Conservation (phyloP, 1,284 basidiomycete genomes). For the Pseudozyma thailandica region DNA sequence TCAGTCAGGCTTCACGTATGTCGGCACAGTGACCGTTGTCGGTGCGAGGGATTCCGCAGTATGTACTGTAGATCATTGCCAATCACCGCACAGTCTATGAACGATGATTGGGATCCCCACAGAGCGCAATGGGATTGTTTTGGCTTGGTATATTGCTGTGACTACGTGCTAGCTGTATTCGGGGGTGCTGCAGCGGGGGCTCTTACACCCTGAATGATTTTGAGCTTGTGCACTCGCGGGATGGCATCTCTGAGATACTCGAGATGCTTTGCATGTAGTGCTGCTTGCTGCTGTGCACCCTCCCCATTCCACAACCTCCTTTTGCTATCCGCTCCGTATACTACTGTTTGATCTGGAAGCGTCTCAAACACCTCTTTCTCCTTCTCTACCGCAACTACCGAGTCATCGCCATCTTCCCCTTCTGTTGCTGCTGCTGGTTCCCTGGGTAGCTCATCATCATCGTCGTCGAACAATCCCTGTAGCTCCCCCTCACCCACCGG, state of each 20-base stretch:
- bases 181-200: conserved; percentile 12
- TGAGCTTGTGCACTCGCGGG: conserved; percentile 52
- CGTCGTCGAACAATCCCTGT: conserved; percentile 18
- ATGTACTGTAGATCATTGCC: no score
- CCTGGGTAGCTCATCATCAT: conserved; percentile 2
- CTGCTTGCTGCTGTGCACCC: conserved; percentile 83
- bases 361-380: conserved; percentile 69
- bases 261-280: conserved; percentile 84
- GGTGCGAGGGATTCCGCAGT: no score
- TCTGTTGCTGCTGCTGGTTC: neutral
- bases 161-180: conserved; percentile 2
- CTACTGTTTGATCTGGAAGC: conserved; percentile 84
- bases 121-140: neutral
- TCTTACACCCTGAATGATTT: conserved; percentile 45
- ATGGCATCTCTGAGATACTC: conserved; percentile 81
- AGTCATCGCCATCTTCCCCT: neutral
- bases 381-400: neutral
- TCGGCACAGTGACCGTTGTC: neutral
- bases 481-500: conserved; percentile 22
- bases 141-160: neutral
- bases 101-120: neutral
- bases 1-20: conserved; percentile 2
- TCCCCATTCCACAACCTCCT: conserved; percentile 84
- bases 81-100: no score
- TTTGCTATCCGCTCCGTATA: conserved; percentile 81